These are phyloP conservation scores for Fistulifera pelliculosa DNA, from an alignment of 108 stramenopile genomes.

Conservation along the genomic window DNA sequence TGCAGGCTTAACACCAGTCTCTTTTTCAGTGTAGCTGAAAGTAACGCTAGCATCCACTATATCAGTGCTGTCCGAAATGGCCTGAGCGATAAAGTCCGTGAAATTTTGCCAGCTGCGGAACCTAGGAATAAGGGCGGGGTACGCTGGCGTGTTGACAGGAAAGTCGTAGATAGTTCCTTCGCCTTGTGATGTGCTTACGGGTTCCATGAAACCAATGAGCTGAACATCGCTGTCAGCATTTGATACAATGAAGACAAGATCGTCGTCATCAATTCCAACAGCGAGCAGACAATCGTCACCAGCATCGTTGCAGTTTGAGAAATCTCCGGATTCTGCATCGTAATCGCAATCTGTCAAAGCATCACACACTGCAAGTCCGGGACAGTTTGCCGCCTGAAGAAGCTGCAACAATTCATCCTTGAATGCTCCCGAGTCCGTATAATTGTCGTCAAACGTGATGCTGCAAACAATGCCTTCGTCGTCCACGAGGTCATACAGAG, in stretches of 20 bases:
- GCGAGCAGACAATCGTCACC: not conserved
- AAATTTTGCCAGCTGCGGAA: constrained; percentile 5
- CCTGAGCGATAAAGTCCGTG: too few species aligned
- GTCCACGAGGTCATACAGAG: not conserved
- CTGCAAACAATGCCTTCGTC: not conserved
- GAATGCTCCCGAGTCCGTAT: not conserved
- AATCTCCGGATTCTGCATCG: not conserved
- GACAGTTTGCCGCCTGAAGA: not conserved
- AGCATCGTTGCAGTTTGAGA: not conserved
- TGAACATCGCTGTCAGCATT: too few species aligned
- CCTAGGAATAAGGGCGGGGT: constrained; percentile 1
- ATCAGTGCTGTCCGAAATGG: too few species aligned
- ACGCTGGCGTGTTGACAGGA: constrained; percentile 2
- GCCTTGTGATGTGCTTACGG: too few species aligned
- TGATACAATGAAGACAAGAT: not conserved
- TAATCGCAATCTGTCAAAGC: not conserved
- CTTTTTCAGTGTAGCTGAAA: too few species aligned
- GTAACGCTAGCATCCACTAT: too few species aligned
- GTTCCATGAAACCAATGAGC: too few species aligned
- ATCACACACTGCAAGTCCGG: not conserved
- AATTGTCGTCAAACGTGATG: not conserved
- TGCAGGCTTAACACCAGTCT: too few species aligned
- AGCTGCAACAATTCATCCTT: too few species aligned
- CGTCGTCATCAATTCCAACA: not conserved
- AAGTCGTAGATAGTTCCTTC: not conserved